Evolutionary conservation across 1,284 basidiomycete species (phyloP).

Genomic region (Sanghuangporus baumii): DNA sequence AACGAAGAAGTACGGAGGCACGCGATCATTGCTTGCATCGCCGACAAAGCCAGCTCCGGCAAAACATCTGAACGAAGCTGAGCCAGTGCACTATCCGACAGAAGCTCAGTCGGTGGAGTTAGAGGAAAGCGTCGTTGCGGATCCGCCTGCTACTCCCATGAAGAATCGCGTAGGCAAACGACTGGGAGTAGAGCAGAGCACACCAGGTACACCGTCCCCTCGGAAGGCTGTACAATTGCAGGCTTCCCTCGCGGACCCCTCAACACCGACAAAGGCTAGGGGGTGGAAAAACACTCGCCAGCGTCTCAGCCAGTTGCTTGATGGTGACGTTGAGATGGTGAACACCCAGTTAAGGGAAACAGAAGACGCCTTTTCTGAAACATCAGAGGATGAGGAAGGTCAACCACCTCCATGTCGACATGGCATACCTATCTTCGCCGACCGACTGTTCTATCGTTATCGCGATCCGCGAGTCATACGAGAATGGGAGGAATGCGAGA

Average conservation of each 20-base stretch:
- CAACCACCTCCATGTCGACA: constrained; percentile 13
- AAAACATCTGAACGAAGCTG: background rate
- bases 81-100: background rate
- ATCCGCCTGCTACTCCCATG: background rate
- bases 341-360: background rate
- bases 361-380: background rate
- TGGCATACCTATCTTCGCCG: constrained; percentile 6
- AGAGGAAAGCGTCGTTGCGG: background rate
- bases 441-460: constrained; percentile 14
- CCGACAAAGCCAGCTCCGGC: background rate
- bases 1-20: background rate
- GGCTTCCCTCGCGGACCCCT: background rate
- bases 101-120: background rate
- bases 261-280: constrained; percentile 9
- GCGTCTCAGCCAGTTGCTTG: background rate
- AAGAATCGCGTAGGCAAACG: background rate
- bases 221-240: background rate
- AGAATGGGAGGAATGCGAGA: constrained; percentile 13
- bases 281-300: background rate
- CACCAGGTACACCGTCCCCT: constrained; percentile 1
- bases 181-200: background rate
- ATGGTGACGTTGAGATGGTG: background rate
- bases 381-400: constrained; percentile 9
- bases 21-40: background rate
- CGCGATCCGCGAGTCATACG: constrained; percentile 13